Conservation (phyloP, 352 stramenopile species). For the Globisporangium mamillatum region DNA sequence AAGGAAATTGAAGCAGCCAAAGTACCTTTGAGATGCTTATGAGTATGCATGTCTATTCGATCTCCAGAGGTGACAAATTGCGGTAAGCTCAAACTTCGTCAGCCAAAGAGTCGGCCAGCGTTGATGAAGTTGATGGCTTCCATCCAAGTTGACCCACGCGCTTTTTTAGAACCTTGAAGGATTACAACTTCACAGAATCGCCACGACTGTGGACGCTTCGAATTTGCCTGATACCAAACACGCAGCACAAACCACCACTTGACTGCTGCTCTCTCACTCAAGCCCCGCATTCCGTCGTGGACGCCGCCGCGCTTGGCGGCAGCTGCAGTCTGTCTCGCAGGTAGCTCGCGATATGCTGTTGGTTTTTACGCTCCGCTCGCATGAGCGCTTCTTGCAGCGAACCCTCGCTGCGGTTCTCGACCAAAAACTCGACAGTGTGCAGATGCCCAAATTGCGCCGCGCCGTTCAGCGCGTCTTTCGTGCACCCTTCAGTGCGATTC, state of each 20-base stretch:
- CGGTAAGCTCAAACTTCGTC: not conserved
- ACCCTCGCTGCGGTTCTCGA: slow-evolving; percentile 14
- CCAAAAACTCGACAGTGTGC: slow-evolving; percentile 12
- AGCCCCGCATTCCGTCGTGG: not conserved
- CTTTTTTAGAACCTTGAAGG: too few species aligned
- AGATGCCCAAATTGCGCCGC: slow-evolving; percentile 5
- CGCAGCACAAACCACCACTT: too few species aligned
- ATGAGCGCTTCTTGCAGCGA: slow-evolving; percentile 3
- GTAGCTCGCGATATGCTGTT: not conserved
- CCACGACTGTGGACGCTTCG: too few species aligned
- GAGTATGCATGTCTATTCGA: not conserved
- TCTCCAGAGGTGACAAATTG: not conserved
- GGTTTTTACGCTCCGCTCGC: not conserved
- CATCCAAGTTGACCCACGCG: too few species aligned
- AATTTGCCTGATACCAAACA: too few species aligned
- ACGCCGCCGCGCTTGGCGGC: not conserved
- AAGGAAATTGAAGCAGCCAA: not conserved
- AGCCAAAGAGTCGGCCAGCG: not conserved
- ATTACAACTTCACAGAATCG: too few species aligned
- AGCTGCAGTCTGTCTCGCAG: not conserved
- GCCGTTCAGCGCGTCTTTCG: slow-evolving; percentile 8
- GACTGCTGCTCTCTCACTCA: not conserved
- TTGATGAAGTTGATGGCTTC: not conserved
- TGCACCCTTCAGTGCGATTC: slow-evolving; percentile 10
- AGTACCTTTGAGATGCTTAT: not conserved